Base-by-base conservation (phyloP, 805 yeast species). In the Saccharomyces paradoxus region DNA sequence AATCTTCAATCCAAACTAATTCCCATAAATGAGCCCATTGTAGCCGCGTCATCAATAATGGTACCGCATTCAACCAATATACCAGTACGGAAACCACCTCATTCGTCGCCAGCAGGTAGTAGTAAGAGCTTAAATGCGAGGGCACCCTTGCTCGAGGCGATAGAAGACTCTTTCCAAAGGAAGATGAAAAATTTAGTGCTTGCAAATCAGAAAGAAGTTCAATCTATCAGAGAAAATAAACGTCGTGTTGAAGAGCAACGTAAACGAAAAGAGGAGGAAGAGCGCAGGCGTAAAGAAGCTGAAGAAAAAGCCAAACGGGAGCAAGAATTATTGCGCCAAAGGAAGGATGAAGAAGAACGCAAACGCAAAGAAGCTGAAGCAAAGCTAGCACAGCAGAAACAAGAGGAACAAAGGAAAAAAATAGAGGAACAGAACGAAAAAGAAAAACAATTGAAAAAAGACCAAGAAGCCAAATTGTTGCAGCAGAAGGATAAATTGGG, bases 391-490 rank as follows among this genome's bases (percentile, higher is more conserved):
- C 56, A 59, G 53, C 54, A 50, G 41, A 63, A 58, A 65, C 70
- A 60, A 60, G 69, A 69, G 52, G 63, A 58, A 57, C 63, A 51
- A 63, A 67, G 52, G 57, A 56, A 53, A 28, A 56, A 57, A 17
- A 60, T 57, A 17, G 62, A 61, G 31, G 52, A 48, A 30, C 59
- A 61, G 48, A 57, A 56, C 14, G 57, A 63, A 52, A 61, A 58
- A 44, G 64, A 61, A 46, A 61, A 58, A 27, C 55, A 56, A 41
- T 52, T 48, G 50, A 55, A 56, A 51, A 51, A 54, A 7, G 58
- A 58, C 3, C 54, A 50, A 46, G 58, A 57, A 52, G 52, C 49
- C 29, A 55, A 55, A 37, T 55, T 50, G 37, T 44, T 52, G 22
- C 59, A 55, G 46, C 59, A 60, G 30, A 63, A 61, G 46, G 61